phyloP scores from a whole-genome alignment of 306 rosid genomes.

The Castanea mollissima region DNA sequence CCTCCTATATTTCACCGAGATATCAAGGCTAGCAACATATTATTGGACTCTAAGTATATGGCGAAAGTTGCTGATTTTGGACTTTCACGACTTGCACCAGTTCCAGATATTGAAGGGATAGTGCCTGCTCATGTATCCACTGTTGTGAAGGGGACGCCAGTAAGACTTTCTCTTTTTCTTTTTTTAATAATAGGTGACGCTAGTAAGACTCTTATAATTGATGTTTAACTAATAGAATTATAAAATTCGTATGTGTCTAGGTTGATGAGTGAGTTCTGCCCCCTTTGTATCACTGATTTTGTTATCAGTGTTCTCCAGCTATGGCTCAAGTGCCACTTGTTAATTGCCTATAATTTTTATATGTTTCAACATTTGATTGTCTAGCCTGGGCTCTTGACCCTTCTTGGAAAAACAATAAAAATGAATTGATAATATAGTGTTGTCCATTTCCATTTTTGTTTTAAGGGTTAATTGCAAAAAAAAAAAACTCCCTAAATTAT shows the following conservation, averaged over 20 bases:
- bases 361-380: too few species aligned
- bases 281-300: too few species aligned
- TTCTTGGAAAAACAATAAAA: too few species aligned
- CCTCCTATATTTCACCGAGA: constrained; percentile 97
- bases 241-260: background rate
- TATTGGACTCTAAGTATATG: constrained; percentile 55
- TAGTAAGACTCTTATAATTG: constrained; percentile 42
- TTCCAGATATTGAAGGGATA: constrained; percentile 55
- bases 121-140: constrained; percentile 70
- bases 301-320: too few species aligned
- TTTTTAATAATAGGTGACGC: constrained; percentile 51
- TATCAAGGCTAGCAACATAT: constrained; percentile 87
- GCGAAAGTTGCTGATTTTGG: constrained; percentile 96
- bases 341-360: too few species aligned
- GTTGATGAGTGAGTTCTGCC: too few species aligned
- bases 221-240: background rate
- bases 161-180: constrained; percentile 22
- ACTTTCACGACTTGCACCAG: constrained; percentile 78
- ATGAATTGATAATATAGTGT: too few species aligned
- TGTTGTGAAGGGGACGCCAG: constrained; percentile 90
- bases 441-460: too few species aligned
- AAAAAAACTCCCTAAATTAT: too few species aligned
- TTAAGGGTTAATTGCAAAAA: too few species aligned
- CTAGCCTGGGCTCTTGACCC: too few species aligned
- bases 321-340: too few species aligned